Conservation (phyloP, 75 land plant species). For the Pinus tabuliformis region DNA sequence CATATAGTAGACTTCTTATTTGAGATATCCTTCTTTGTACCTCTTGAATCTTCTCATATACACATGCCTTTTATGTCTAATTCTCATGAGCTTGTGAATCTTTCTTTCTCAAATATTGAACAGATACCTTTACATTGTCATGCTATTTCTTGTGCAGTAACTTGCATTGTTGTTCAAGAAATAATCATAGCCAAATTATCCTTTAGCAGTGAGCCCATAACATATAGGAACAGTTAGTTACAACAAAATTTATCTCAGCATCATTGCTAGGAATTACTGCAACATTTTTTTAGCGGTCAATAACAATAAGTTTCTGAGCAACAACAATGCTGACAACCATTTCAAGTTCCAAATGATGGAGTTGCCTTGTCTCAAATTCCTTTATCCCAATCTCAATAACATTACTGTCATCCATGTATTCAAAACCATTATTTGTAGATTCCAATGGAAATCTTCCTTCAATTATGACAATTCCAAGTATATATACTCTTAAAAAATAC, state of each 20-base stretch:
- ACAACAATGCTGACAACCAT: conserved; percentile 13
- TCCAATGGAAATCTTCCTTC: conserved; percentile 27
- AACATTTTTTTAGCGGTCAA: conserved; percentile 14
- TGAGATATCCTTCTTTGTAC: no score
- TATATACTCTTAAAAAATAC: conserved; percentile 38
- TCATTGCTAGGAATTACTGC: conserved; percentile 18
- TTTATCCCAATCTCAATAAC: conserved; percentile 39
- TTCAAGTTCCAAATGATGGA: conserved; percentile 12
- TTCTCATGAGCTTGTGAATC: no score
- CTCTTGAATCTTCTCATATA: no score
- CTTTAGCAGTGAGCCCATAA: conserved; percentile 36
- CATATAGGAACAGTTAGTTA: conserved; percentile 32
- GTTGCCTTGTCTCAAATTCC: conserved; percentile 27
- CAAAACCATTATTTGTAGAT: conserved; percentile 34
- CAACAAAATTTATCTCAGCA: conserved; percentile 21
- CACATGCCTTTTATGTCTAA: no score
- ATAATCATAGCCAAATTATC: conserved; percentile 4
- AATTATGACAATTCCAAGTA: conserved; percentile 18
- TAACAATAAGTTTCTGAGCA: conserved; percentile 20
- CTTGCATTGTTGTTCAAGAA: no score
- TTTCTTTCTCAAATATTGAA: no score
- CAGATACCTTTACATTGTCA: no score
- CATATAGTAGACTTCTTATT: no score
- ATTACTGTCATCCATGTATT: conserved; percentile 27
- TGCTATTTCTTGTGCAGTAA: no score